Evolutionary conservation across 768 basidiomycete genomes (phyloP), one percentile per base, ranked within the genome.

Genomic region (Suillus discolor): DNA sequence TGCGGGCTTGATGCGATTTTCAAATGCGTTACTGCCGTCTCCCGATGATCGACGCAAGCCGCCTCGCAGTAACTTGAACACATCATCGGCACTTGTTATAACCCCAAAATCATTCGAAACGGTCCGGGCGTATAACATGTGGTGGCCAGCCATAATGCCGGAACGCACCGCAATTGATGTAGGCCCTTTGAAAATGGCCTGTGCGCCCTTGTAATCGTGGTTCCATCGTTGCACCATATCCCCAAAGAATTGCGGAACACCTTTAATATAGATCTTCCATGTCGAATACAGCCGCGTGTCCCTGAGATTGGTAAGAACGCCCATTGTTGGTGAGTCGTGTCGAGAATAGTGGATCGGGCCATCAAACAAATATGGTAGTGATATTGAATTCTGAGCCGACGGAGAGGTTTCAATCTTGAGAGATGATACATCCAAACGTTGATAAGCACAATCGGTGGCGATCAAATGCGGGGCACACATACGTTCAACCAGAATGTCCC

Each of bases 401-500:
- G 84, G 84, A 5, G 71, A 79, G 59, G 83, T 82, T 6, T 88
- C 84, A 53, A 91, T 87, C 90, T 91, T 23, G 47, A 31, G 31
- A 31, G 31, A 34, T 18, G 42, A 39, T 34, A 55, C 59, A 61
- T 68, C 20, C 54, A 55, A 55, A 55, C 31, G 67, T 20, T 49
- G 31, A 54, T 61, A 47, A 51, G 49, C 34, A 51, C 62, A 28
- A 54, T 60, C 49, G 39, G 39, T 20, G 16, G 44, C 20, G 61
- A 31, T 28, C 41, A n/a, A 28, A 61, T 15, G 65, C 44, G 15
- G 34, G 36, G 55, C 16, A 59, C 70, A 79, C 31, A 65, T 53
- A 89, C 90, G 80, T 90, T 87, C 42, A 92, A 71, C 86, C 87
- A 90, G 67, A 93, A 88, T 4, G 84, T 86, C 0, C 92, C 92